Evolutionary conservation across 208 protist species (phyloP), one percentile per base, ranked within the genome.

Genomic region (Trypanosoma rangeli): DNA sequence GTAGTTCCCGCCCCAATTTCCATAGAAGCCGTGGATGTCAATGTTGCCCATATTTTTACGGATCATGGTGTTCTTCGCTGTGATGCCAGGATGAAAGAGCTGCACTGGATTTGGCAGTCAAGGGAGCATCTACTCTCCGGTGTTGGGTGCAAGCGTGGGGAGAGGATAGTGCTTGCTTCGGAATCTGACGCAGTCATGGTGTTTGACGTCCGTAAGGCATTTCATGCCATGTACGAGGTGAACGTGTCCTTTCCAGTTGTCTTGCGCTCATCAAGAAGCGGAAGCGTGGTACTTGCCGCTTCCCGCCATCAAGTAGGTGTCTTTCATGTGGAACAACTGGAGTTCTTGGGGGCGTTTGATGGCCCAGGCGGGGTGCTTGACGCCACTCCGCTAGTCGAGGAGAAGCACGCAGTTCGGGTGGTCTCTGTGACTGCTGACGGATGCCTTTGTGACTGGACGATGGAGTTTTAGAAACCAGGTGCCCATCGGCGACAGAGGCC

Each of bases 321-420:
- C 29, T 58, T 72, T 26, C 55, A 72, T 44, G 29, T 48, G 44
- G 57, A 39, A 64, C 63, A 57, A 42, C 29, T 64, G 26, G 57
- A 62, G 35, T 72, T 64, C 37, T 72, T 63, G 33, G 67, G 46
- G n/a, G 55, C 67, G 39, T 63, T 72, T 58, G 57, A 63, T 42
- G 35, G 29, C 26, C 58, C 57, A 22, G 57, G 57, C 13, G 31
- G n/a, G 31, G 57, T 72, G n/a, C 54, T 72, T 35, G 67, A 72
- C 48, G 54, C 67, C 15, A 58, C 16, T 31, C 12, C 39, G 33
- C 5, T 72, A 55, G 50, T 3, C 26, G 67, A 72, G 46, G n/a
- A 33, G 18, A 0, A 64, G 24, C 55, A 58, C 24, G 39, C 48
- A 16, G 48, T 72, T 33, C 67, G 37, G 16, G 48, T 72, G 18